Evolutionary conservation across 495 filamentous ascomycete species (phyloP).

Genomic region (Beverwykella pulmonaria): DNA sequence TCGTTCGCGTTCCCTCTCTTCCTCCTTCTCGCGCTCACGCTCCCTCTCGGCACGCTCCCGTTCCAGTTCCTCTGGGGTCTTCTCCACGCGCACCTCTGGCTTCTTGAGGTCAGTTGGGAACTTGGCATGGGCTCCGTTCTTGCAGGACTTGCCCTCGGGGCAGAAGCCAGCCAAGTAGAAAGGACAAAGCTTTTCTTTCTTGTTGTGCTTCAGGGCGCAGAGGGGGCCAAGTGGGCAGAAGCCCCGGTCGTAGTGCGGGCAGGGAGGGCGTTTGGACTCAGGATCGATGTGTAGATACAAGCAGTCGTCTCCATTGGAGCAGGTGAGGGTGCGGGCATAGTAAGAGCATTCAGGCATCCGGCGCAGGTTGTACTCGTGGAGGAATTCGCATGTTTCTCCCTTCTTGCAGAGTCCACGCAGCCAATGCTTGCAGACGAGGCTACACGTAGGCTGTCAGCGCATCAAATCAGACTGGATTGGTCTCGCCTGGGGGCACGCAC

Average conservation of each 20-base stretch:
- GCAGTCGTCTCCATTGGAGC: constrained; percentile 94
- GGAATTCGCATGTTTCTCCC: constrained; percentile 89
- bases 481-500: constrained; percentile 30
- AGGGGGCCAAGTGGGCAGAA: constrained; percentile 88
- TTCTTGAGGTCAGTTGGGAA: constrained; percentile 73
- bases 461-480: neutral
- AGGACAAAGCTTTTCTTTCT: constrained; percentile 68
- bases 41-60: constrained; percentile 55
- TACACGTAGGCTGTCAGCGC: constrained; percentile 36
- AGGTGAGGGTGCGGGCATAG: constrained; percentile 79
- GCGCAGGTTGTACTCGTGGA: constrained; percentile 97
- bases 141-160: constrained; percentile 77
- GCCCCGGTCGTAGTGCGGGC: constrained; percentile 92
- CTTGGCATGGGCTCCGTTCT: constrained; percentile 75
- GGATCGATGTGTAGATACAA: constrained; percentile 94
- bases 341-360: constrained; percentile 94
- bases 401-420: constrained; percentile 97
- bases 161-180: constrained; percentile 95
- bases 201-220: constrained; percentile 84
- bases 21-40: constrained; percentile 57
- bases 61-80: constrained; percentile 57
- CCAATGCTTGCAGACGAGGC: constrained; percentile 97
- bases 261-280: constrained; percentile 68
- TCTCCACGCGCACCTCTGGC: constrained; percentile 66
- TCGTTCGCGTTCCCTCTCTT: constrained; percentile 36